A percentile compares a stretch with the other conserved stretches of the same genome.
phyloP scores from a whole-genome alignment of 768 basidiomycete genomes.

The Agaricus subrufescens region DNA sequence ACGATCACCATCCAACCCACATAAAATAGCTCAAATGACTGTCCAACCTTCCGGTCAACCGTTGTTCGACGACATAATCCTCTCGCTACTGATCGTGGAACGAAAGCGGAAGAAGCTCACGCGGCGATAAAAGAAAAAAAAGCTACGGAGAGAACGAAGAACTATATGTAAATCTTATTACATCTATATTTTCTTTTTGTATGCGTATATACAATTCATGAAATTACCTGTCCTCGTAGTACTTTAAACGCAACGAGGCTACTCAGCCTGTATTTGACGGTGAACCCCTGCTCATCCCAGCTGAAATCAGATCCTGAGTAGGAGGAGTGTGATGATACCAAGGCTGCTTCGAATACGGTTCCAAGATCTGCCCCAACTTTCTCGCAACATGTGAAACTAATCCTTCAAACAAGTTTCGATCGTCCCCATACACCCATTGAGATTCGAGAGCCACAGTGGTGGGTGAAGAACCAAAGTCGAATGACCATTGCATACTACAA shows the following conservation, averaged over 20 bases:
- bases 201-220: no score
- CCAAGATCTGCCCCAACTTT: conserved; percentile 22
- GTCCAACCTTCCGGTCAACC: conserved; percentile 11
- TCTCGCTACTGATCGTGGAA: conserved; percentile 12
- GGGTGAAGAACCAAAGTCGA: not conserved
- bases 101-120: not conserved
- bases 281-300: not conserved
- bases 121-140: no score
- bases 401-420: conserved; percentile 57
- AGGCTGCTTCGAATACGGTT: not conserved
- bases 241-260: not conserved
- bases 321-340: not conserved
- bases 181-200: not conserved
- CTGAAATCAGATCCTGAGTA: not conserved
- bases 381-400: conserved; percentile 62
- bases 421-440: conserved; percentile 59
- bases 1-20: not conserved
- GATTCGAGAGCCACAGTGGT: conserved; percentile 31
- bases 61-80: conserved; percentile 13
- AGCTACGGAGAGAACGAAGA: not conserved
- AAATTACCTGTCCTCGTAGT: no score
- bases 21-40: not conserved
- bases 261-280: not conserved
- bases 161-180: not conserved
- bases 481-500: conserved; percentile 17